Conservation (phyloP, 768 basidiomycete species). For the Rhizopogon rudus region DNA sequence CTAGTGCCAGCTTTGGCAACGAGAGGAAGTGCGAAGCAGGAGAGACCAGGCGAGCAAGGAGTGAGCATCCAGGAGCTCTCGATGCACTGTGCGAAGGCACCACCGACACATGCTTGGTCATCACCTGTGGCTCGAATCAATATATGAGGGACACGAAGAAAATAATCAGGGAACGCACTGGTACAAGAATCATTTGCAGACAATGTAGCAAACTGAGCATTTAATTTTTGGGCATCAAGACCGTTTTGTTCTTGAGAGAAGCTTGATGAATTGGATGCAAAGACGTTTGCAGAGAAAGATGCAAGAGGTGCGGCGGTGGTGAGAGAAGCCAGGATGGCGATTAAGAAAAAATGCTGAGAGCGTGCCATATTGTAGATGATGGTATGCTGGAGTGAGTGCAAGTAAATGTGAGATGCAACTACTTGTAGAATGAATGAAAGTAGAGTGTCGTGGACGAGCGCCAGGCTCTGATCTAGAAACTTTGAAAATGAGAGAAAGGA, state of each 20-base stretch:
- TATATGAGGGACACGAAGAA: neutral
- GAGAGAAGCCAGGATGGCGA: conserved; percentile 4
- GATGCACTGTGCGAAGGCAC: conserved; percentile 37
- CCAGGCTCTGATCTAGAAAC: conserved; percentile 7
- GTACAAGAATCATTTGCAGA: conserved; percentile 23
- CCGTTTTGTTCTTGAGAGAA: conserved; percentile 27
- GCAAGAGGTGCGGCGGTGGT: conserved; percentile 3
- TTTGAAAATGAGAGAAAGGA: neutral
- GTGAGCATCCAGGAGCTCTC: conserved; percentile 28
- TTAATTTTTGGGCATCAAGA: conserved; percentile 32
- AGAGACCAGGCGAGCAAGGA: conserved; percentile 25
- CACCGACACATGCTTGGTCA: conserved; percentile 31
- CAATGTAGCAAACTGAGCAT: conserved; percentile 28
- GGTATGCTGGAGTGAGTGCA: neutral
- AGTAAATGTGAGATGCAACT: neutral
- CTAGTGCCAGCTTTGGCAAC: conserved; percentile 38
- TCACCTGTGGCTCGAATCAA: conserved; percentile 15
- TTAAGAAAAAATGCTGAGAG: neutral
- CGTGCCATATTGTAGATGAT: neutral
- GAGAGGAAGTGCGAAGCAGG: conserved; percentile 38
- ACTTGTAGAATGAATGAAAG: neutral
- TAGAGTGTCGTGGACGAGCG: conserved; percentile 1
- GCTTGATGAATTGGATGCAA: conserved; percentile 10
- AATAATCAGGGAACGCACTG: conserved; percentile 12
- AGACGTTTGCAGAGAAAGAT: neutral